Percentiles rank a stretch among this genome's conserved stretches.
phyloP scores from a whole-genome alignment of 2,329 filamentous ascomycete species.

The Alternaria triticimaculans region DNA sequence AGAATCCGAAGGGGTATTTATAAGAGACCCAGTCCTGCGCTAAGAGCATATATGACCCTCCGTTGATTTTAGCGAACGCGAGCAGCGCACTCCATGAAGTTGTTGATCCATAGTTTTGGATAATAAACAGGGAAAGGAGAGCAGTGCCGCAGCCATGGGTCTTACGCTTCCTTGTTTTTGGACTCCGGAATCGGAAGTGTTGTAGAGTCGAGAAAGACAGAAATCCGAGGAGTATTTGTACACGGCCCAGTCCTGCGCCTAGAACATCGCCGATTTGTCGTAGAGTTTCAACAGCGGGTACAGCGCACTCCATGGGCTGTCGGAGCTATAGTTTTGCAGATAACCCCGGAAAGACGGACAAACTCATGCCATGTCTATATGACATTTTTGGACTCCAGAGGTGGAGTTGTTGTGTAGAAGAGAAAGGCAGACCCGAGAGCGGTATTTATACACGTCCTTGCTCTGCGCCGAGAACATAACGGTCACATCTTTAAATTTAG shows the following conservation, averaged over 20 bases:
- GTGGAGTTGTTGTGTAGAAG: too few relatives aligned
- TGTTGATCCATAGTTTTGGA: not conserved
- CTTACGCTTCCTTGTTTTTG: not conserved
- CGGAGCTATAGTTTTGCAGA: not conserved
- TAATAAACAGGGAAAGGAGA: not conserved
- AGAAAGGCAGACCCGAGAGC: too few relatives aligned
- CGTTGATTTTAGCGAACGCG: too few relatives aligned
- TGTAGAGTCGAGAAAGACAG: not conserved
- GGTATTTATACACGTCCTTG: too few relatives aligned
- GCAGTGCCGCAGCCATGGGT: not conserved
- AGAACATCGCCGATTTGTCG: not conserved
- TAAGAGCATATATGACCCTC: not conserved
- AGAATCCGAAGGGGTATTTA: not conserved
- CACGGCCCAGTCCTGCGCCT: not conserved
- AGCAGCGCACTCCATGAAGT: not conserved
- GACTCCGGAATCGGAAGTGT: not conserved
- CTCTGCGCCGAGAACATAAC: too few relatives aligned
- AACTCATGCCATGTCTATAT: not conserved
- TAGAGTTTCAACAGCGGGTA: not conserved
- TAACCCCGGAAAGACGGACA: not conserved
- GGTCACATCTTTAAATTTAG: too few relatives aligned
- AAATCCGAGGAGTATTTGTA: not conserved
- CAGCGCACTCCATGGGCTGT: not conserved
- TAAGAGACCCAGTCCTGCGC: not conserved
- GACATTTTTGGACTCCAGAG: not conserved